Conservation (phyloP, 2,329 filamentous ascomycete genomes). For the Fusarium sp. region DNA sequence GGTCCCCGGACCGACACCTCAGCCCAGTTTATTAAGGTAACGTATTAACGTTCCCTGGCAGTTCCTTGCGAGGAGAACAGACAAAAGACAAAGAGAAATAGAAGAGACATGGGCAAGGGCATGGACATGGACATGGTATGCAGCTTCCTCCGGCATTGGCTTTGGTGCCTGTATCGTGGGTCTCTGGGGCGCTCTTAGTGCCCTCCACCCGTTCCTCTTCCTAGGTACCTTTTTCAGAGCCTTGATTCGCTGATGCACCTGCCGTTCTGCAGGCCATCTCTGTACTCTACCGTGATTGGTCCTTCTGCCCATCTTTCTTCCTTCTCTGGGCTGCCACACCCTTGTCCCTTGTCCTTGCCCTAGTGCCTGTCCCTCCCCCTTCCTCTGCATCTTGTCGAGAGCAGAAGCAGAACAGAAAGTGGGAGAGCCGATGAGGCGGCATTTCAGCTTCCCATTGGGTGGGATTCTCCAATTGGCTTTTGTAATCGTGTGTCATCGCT, state of each 20-base stretch:
- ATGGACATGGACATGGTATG: constrained; percentile 35
- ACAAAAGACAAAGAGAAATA: constrained; percentile 14
- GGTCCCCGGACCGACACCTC: constrained; percentile 11
- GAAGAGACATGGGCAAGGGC: constrained; percentile 17
- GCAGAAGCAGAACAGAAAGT: constrained; percentile 7
- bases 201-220: constrained; percentile 40
- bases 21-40: constrained; percentile 15
- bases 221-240: constrained; percentile 23
- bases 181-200: constrained; percentile 26
- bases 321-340: constrained; percentile 1
- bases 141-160: constrained; percentile 45
- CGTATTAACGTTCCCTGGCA: background rate
- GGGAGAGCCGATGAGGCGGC: constrained; percentile 36
- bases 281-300: constrained; percentile 34
- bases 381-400: constrained; percentile 1
- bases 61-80: background rate
- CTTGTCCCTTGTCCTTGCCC: background rate
- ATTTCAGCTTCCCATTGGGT: constrained; percentile 39
- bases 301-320: constrained; percentile 3
- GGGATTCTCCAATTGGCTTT: constrained; percentile 40
- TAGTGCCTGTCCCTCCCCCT: background rate
- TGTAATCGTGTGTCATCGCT: constrained; percentile 42
- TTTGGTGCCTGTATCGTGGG: constrained; percentile 44
- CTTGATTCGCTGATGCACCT: constrained; percentile 26
- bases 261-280: constrained; percentile 44